Base-by-base conservation (phyloP, 106 monocot species). In the Cymbidium sinense region DNA sequence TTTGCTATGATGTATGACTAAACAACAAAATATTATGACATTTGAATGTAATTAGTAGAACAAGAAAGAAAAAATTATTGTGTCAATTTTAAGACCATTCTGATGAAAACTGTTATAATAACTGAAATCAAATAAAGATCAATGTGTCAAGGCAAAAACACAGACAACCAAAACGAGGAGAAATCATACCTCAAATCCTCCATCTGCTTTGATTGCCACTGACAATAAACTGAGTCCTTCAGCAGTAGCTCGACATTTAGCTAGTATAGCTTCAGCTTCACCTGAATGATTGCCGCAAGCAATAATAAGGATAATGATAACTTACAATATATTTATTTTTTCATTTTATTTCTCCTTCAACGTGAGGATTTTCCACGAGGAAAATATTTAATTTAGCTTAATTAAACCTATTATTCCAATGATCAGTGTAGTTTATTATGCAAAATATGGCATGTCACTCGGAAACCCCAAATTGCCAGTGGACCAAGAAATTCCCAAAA, bases 261-360 rank as follows among this genome's bases (percentile, higher is more conserved):
- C 88, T 76, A 91, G 77, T 65, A 96, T 91, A 27, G 91, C 93
- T 79, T 91, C 90, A 52, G 94, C 90, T 81, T 92, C 94, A 81
- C 90, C 98, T 94, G 90, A 64, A 70, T 69, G 30, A 31, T 36
- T 58, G 41, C 69, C 69, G 13, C 7, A 27, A 10, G 33, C 15
- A 69, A 64, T 21, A 33, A 69, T 15, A 17, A 69, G 9, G 1
- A 62, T 9, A 6, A 10, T 69, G 17, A 69, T 30, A 69, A 9
- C 17, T 13, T 5, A 34, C 31, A 33, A 69, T 69, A 31, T 29
- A 62, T 69, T 33, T 29, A 18, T 3, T 69, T 47, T 64, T 69
- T 69, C 69, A 13, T 69, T 34, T 13, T 33, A 69, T 4, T 33
- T 29, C 13, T 4, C 0, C 31, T 69, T 69, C 3, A 34, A 69